A percentile compares a stretch with the other conserved stretches of the same genome.
phyloP scores from a whole-genome alignment of 768 basidiomycete genomes.

The Punctularia strigosozonata region DNA sequence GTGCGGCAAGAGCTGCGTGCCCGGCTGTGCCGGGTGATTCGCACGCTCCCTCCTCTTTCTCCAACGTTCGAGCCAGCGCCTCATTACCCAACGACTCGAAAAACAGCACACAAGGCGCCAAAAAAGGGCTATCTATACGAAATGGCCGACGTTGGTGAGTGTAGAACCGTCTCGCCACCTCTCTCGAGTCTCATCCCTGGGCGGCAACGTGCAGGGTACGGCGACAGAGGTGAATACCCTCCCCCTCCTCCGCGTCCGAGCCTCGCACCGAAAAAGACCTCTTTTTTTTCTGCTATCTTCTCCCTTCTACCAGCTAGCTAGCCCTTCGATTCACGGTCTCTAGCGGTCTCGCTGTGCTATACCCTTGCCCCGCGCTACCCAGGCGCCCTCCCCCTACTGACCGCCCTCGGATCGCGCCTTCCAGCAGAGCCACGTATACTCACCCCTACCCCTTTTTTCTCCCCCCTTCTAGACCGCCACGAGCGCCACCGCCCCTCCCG shows the following conservation, averaged over 20 bases:
- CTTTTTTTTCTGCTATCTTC: background rate
- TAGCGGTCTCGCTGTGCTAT: constrained; percentile 1
- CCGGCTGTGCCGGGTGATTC: too few relatives aligned
- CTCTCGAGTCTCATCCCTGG: too few relatives aligned
- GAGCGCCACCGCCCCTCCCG: constrained; percentile 36
- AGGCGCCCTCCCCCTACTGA: background rate
- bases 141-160: too few relatives aligned
- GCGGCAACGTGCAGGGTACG: too few relatives aligned
- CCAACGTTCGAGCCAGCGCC: too few relatives aligned
- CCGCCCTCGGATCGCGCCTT: too few relatives aligned
- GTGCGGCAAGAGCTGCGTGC: too few relatives aligned
- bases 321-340: background rate
- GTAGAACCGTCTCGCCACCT: too few relatives aligned
- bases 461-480: constrained; percentile 42
- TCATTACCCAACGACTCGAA: too few relatives aligned
- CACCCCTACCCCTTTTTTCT: constrained; percentile 22
- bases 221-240: constrained; percentile 3
- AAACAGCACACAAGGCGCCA: too few relatives aligned
- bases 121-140: too few relatives aligned
- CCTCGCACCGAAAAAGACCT: background rate
- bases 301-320: constrained; percentile 4
- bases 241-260: background rate
- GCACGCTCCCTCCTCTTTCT: too few relatives aligned
- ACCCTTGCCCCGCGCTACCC: background rate
- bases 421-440: constrained; percentile 14